These are phyloP conservation scores for Annulohypoxylon bovei DNA, from an alignment of 495 filamentous ascomycete genomes.

Conservation along the genomic window DNA sequence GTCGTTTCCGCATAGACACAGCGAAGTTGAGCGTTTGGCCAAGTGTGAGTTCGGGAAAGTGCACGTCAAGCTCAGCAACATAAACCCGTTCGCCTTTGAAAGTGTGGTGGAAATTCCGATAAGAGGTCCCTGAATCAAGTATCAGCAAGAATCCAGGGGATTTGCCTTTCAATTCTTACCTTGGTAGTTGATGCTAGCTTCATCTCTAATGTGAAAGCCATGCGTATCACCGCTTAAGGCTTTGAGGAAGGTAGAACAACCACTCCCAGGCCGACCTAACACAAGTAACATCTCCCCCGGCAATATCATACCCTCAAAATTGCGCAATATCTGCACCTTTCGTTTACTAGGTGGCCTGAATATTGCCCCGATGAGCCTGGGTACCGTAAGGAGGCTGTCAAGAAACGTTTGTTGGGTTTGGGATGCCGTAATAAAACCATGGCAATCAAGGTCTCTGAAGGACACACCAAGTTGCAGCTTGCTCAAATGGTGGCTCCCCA, in stretches of 20 bases:
- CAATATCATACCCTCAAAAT: slow-evolving; percentile 49
- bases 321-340: not conserved
- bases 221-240: slow-evolving; percentile 72
- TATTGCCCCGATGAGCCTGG: not conserved
- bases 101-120: slow-evolving; percentile 59
- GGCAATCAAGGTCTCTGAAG: not conserved
- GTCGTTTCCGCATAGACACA: slow-evolving; percentile 6
- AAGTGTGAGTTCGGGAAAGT: slow-evolving; percentile 69
- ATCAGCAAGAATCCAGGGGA: slow-evolving; percentile 44
- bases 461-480: not conserved
- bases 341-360: not conserved
- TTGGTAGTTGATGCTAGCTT: slow-evolving; percentile 58
- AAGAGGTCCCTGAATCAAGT: slow-evolving; percentile 43
- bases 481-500: no score
- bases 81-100: slow-evolving; percentile 70
- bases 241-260: slow-evolving; percentile 77
- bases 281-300: slow-evolving; percentile 83
- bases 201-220: slow-evolving; percentile 51
- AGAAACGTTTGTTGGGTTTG: no score
- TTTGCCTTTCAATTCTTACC: slow-evolving; percentile 21
- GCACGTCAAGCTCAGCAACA: slow-evolving; percentile 68
- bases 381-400: not conserved
- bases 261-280: slow-evolving; percentile 75
- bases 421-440: no score
- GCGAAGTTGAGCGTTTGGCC: slow-evolving; percentile 70